These are phyloP conservation scores for Neurospora sp. DNA, from an alignment of 495 filamentous ascomycete genomes.

Conservation along the genomic window DNA sequence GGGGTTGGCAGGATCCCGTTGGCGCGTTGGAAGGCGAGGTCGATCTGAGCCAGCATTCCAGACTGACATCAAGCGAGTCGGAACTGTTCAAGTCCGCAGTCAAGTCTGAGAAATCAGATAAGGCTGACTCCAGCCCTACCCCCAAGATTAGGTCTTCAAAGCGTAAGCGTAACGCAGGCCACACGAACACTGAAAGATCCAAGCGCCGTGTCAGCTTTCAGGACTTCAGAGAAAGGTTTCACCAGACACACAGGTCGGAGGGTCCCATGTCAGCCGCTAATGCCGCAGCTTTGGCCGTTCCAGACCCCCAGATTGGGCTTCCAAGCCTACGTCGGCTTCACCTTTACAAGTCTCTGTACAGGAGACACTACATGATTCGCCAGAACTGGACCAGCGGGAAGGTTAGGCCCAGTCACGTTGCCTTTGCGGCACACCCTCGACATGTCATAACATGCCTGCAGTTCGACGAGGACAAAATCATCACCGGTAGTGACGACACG, in stretches of 20 bases:
- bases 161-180: constrained; percentile 32
- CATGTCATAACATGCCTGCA: constrained; percentile 97
- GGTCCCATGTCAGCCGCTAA: constrained; percentile 80
- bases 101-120: constrained; percentile 24
- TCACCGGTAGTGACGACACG: constrained; percentile 95
- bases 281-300: constrained; percentile 68
- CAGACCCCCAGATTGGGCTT: constrained; percentile 71
- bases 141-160: constrained; percentile 23
- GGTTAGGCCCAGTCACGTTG: constrained; percentile 83
- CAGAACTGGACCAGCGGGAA: constrained; percentile 81
- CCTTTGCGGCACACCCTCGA: constrained; percentile 87
- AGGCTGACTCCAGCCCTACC: background rate
- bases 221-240: constrained; percentile 26
- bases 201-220: constrained; percentile 42
- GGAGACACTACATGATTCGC: constrained; percentile 78
- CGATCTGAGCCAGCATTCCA: constrained; percentile 53
- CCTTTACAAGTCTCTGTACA: constrained; percentile 93
- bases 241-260: constrained; percentile 43
- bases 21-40: constrained; percentile 65
- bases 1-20: constrained; percentile 94
- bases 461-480: constrained; percentile 94
- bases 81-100: constrained; percentile 28
- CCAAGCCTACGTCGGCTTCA: constrained; percentile 71
- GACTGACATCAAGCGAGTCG: constrained; percentile 37
- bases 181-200: constrained; percentile 34